Percentiles rank a stretch among this genome's conserved stretches.
Evolutionary conservation across 345 rosid genomes (phyloP).

Genomic region (Syzygium jambos): DNA sequence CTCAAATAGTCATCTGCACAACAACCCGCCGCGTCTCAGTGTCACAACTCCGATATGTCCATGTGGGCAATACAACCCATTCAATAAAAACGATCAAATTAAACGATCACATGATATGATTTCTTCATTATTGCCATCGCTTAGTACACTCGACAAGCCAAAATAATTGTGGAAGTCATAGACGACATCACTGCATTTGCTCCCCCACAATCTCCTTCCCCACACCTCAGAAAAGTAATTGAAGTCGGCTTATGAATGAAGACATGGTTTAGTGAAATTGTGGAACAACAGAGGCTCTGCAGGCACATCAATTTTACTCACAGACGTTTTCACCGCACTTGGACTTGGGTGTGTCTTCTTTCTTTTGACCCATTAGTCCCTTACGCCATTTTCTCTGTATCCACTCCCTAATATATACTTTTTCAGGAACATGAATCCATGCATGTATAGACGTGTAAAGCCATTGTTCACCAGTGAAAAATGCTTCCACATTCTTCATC

Average conservation of each 20-base stretch:
- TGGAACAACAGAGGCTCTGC: background rate
- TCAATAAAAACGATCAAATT: background rate
- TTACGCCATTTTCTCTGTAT: background rate
- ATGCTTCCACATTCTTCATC: background rate
- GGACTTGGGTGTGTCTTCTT: too few species aligned
- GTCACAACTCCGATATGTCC: background rate
- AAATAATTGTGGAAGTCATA: background rate
- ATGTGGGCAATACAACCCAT: background rate
- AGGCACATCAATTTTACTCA: background rate
- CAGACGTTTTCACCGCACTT: too few species aligned
- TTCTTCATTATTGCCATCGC: background rate
- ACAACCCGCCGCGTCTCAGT: background rate
- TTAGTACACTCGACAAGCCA: background rate
- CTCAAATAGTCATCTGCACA: conserved; percentile 77
- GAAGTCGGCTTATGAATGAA: background rate
- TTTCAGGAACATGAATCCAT: background rate
- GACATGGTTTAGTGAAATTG: background rate
- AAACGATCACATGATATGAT: background rate
- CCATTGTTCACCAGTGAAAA: background rate
- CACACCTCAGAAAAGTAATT: background rate
- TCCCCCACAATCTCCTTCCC: background rate
- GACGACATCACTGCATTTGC: background rate
- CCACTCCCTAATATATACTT: background rate
- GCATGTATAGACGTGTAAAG: background rate
- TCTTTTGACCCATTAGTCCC: background rate